Evolutionary conservation across 1,284 basidiomycete species (phyloP), one percentile per base, ranked within the genome.

Genomic region (Malassezia vespertilionis): DNA sequence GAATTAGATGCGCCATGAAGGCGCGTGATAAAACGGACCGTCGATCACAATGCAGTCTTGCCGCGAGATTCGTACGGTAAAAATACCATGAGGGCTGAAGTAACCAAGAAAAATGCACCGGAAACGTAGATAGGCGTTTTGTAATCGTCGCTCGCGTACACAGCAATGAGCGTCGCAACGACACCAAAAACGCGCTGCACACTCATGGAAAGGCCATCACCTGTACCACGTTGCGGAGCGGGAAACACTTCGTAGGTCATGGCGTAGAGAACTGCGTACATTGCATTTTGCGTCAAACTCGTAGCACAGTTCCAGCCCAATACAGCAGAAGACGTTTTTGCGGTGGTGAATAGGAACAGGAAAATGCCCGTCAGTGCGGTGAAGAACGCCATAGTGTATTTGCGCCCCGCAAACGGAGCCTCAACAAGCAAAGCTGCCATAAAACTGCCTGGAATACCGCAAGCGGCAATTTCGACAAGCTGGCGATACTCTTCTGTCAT

Each of bases 181-280:
- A 82, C 75, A 3, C 82, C 80, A 57, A 82, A 82, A 17, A 82
- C 71, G 7, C 81, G 75, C 40, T 77, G 77, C 0, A 78, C 78
- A 2, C 76, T 77, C 10, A 80, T 76, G 51, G 76, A 78, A 46
- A 84, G 65, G 0, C 79, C 80, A 54, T 82, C 82, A 0, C 82
- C 82, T 5, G 82, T 83, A 3, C 82, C 82, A 26, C 83, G 74
- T 61, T 80, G 76, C 53, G 79, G 80, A 8, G 81, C 78, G 0
- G 82, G 82, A 64, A 84, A 83, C 8, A 82, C 74, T 65, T 84
- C 82, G 15, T 80, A 80, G 22, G 58, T 63, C 41, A 65, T 56
- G 9, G 79, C 80, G 53, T 82, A 84, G 10, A 83, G 67, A 4
- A 83, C 79, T 10, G 80, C 81, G 57, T 82, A 83, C 81, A 83